Evolutionary conservation across 441 rosid genomes (phyloP).

Genomic region (Isatis lusitanica): DNA sequence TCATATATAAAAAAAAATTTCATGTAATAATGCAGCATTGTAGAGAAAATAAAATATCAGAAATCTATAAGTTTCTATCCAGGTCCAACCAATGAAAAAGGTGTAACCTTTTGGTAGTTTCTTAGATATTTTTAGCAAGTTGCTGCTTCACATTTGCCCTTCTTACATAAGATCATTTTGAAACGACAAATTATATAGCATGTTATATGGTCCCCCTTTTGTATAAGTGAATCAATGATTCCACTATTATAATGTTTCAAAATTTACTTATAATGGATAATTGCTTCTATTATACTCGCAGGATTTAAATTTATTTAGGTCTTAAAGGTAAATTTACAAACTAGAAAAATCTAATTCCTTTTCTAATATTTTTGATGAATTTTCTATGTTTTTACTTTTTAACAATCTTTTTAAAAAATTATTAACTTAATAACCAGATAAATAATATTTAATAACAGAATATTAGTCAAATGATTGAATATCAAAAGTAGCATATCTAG

Average conservation of each 20-base stretch:
- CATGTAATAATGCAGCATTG: background rate
- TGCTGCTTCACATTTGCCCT: background rate
- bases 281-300: no score
- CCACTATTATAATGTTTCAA: background rate
- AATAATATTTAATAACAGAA: no score
- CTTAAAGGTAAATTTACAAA: no score
- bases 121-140: constrained; percentile 28
- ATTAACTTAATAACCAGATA: no score
- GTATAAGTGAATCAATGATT: background rate
- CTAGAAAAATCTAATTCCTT: no score
- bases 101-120: constrained; percentile 19
- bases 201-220: constrained; percentile 23
- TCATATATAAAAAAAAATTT: background rate
- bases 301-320: no score
- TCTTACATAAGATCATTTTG: background rate
- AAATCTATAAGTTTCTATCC: constrained; percentile 5
- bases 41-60: background rate
- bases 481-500: no score
- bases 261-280: background rate
- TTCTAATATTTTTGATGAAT: no score
- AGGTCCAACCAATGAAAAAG: constrained; percentile 15
- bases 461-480: no score
- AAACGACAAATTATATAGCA: constrained; percentile 10
- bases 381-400: no score
- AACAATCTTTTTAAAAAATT: no score